A percentile compares a stretch with the other conserved stretches of the same genome.
Conservation (phyloP, 1,284 basidiomycete genomes). For the Limonomyces culmigenus region DNA sequence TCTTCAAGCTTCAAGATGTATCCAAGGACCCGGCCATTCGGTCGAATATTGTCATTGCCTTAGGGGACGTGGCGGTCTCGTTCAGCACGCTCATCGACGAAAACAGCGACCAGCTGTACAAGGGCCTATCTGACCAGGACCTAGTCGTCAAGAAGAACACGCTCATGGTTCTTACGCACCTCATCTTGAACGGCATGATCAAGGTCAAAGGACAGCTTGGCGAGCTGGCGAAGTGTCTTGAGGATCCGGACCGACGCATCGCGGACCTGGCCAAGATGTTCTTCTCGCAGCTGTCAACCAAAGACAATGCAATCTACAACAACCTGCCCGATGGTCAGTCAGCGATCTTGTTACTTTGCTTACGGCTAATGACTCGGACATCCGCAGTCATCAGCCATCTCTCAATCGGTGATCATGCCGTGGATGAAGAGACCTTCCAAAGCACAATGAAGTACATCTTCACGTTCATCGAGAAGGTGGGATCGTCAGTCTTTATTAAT, state of each 20-base stretch:
- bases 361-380: slow-evolving; percentile 3
- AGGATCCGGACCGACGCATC: slow-evolving; percentile 83
- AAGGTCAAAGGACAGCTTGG: slow-evolving; percentile 98
- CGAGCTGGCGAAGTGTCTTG: slow-evolving; percentile 98
- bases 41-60: slow-evolving; percentile 92
- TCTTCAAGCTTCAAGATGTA: slow-evolving; percentile 89
- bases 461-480: slow-evolving; percentile 88
- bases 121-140: slow-evolving; percentile 77
- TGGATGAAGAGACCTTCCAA: slow-evolving; percentile 86
- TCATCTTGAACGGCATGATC: slow-evolving; percentile 98
- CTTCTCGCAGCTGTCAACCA: slow-evolving; percentile 92
- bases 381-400: slow-evolving; percentile 79
- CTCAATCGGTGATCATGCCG: slow-evolving; percentile 84
- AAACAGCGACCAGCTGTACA: slow-evolving; percentile 91
- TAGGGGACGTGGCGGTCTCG: slow-evolving; percentile 93
- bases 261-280: slow-evolving; percentile 92
- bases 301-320: slow-evolving; percentile 99
- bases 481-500: slow-evolving; percentile 6
- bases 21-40: slow-evolving; percentile 81
- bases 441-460: slow-evolving; percentile 94
- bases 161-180: slow-evolving; percentile 94
- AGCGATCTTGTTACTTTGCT: slow-evolving; percentile 1
- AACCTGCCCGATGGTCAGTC: slow-evolving; percentile 78
- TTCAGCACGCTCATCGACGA: slow-evolving; percentile 96
- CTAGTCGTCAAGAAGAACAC: slow-evolving; percentile 97